phyloP scores from a whole-genome alignment of 495 filamentous ascomycete genomes.

The Aspergillus biplanus region DNA sequence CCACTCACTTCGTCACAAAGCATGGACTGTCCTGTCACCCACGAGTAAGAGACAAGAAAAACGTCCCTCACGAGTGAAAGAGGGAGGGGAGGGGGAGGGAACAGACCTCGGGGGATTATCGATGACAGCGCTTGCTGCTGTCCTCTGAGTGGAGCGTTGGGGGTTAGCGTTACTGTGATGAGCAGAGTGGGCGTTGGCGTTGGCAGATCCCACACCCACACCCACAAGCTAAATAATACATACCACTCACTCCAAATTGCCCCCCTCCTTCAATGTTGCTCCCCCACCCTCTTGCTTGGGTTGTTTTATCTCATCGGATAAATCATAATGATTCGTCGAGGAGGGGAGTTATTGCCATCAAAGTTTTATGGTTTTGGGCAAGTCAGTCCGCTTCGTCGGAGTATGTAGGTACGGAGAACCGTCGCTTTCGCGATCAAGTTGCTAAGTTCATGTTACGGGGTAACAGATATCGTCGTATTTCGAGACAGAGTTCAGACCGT shows the following conservation, averaged over 20 bases:
- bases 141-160: slow-evolving; percentile 4
- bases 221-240: no score
- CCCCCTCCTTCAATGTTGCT: background rate
- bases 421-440: background rate
- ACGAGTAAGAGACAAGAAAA: background rate
- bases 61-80: background rate
- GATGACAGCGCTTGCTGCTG: slow-evolving; percentile 15
- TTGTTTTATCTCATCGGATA: no score
- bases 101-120: slow-evolving; percentile 2
- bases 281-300: no score
- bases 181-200: background rate
- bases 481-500: no score
- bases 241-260: no score
- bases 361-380: slow-evolving; percentile 1
- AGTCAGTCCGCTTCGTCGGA: background rate
- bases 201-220: background rate
- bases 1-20: slow-evolving; percentile 3
- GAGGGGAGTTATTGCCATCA: background rate
- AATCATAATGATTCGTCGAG: no score
- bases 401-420: background rate
- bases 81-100: background rate
- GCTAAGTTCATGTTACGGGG: no score
- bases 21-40: background rate
- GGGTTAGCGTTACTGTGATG: slow-evolving; percentile 1
- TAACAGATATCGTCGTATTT: no score